Percentiles rank a stretch among this genome's conserved stretches.
These are phyloP conservation scores for Boletus patriciae DNA, from an alignment of 768 basidiomycete genomes.

Conservation along the genomic window DNA sequence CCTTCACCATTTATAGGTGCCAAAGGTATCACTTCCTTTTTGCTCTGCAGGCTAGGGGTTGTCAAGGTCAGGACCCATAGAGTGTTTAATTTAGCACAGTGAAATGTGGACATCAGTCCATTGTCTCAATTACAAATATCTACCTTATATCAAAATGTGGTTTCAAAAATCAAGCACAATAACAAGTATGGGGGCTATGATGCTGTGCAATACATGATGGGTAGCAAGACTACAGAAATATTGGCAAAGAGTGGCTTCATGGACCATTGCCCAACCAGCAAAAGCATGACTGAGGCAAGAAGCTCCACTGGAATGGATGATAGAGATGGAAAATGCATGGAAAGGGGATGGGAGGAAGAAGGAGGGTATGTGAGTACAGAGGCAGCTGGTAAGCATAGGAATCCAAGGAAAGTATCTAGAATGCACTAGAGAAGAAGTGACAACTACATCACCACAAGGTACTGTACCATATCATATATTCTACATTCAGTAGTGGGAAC, in stretches of 20 bases:
- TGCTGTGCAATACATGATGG: neutral
- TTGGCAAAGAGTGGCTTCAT: neutral
- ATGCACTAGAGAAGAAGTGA: too few species aligned
- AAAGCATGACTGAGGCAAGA: too few species aligned
- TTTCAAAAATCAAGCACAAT: neutral
- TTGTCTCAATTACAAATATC: accelerated
- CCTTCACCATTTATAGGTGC: too few species aligned
- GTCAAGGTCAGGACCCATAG: neutral
- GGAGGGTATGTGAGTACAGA: too few species aligned
- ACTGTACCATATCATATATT: too few species aligned
- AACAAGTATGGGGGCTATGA: neutral
- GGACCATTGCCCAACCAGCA: neutral
- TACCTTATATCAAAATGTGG: neutral
- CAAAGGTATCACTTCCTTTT: neutral
- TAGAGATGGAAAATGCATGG: too few species aligned
- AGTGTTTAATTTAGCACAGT: neutral
- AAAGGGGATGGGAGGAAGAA: too few species aligned
- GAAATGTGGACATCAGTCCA: neutral
- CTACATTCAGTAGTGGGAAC: too few species aligned
- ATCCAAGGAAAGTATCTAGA: too few species aligned
- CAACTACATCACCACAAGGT: too few species aligned
- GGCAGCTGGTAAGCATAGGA: too few species aligned
- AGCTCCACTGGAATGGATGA: too few species aligned
- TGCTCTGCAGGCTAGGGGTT: neutral
- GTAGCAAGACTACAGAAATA: neutral